These are phyloP conservation scores for Stephania japonica DNA, from an alignment of 164 flowering plant genomes.

Conservation along the genomic window DNA sequence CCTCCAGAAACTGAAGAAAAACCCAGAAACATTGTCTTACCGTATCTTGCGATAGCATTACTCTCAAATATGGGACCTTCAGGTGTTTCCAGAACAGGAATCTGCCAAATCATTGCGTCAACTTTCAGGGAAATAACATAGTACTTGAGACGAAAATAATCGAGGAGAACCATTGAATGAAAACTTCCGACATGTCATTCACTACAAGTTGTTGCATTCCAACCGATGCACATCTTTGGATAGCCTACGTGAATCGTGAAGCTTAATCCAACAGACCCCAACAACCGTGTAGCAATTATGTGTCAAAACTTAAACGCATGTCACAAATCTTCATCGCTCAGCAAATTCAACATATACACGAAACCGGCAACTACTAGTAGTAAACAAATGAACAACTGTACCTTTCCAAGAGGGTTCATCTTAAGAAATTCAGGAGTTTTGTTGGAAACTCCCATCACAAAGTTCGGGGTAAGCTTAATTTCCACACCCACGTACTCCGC, in stretches of 20 bases:
- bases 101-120: conserved; percentile 23
- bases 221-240: too few relatives aligned
- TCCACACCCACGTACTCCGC: conserved; percentile 61
- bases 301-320: too few relatives aligned
- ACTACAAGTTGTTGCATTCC: too few relatives aligned
- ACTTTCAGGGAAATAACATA: background rate
- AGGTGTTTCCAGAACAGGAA: conserved; percentile 74
- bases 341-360: too few relatives aligned
- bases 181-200: too few relatives aligned
- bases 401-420: conserved; percentile 89
- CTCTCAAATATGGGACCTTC: conserved; percentile 77
- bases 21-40: conserved; percentile 23
- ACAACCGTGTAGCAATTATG: too few relatives aligned
- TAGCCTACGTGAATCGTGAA: too few relatives aligned
- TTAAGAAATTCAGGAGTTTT: conserved; percentile 59
- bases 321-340: too few relatives aligned
- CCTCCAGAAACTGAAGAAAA: background rate
- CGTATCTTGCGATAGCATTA: conserved; percentile 78
- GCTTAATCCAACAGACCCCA: too few relatives aligned
- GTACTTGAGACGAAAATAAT: background rate
- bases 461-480: conserved; percentile 38
- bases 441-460: conserved; percentile 72
- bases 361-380: too few relatives aligned
- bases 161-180: too few relatives aligned
- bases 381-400: conserved; percentile 1